Conservation (phyloP, 1,284 basidiomycete species). For the Cryptococcus depauperatus region DNA sequence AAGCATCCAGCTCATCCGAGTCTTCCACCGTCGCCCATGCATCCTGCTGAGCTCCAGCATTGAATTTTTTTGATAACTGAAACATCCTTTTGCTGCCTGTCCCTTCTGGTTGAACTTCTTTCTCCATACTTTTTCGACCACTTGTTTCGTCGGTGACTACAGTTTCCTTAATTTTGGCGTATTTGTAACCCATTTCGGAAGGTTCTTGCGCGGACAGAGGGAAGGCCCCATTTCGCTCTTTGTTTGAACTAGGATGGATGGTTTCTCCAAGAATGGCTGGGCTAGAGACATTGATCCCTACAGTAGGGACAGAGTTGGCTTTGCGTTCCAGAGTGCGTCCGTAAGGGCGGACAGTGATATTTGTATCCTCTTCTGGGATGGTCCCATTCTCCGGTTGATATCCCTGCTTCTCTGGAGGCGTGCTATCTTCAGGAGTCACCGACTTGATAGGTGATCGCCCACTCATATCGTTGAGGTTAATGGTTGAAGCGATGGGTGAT, state of each 20-base stretch:
- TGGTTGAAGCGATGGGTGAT: slow-evolving; percentile 10
- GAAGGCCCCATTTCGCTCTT: slow-evolving; percentile 3
- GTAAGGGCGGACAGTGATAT: neutral
- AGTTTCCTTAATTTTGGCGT: slow-evolving; percentile 5
- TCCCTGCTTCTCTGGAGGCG: neutral
- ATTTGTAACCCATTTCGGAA: slow-evolving; percentile 3
- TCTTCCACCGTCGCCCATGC: slow-evolving; percentile 48
- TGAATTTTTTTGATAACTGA: slow-evolving; percentile 42
- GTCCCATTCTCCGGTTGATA: neutral
- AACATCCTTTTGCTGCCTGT: slow-evolving; percentile 40
- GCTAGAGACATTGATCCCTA: neutral
- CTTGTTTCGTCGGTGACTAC: neutral
- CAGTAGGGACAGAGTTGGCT: neutral
- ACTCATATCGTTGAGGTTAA: neutral
- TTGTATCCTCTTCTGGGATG: neutral
- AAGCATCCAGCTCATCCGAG: slow-evolving; percentile 47
- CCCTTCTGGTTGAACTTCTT: slow-evolving; percentile 27
- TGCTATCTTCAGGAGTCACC: slow-evolving; percentile 1
- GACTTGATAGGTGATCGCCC: too few species aligned
- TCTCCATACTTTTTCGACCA: slow-evolving; percentile 8
- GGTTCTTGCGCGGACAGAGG: slow-evolving; percentile 9
- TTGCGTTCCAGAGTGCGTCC: slow-evolving; percentile 1
- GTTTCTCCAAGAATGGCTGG: neutral
- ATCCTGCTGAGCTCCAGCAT: slow-evolving; percentile 47
- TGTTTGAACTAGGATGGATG: neutral